A percentile compares a stretch with the other conserved stretches of the same genome.
Conservation (phyloP, 495 filamentous ascomycete genomes). For the Amphirosellinia nigrospora region DNA sequence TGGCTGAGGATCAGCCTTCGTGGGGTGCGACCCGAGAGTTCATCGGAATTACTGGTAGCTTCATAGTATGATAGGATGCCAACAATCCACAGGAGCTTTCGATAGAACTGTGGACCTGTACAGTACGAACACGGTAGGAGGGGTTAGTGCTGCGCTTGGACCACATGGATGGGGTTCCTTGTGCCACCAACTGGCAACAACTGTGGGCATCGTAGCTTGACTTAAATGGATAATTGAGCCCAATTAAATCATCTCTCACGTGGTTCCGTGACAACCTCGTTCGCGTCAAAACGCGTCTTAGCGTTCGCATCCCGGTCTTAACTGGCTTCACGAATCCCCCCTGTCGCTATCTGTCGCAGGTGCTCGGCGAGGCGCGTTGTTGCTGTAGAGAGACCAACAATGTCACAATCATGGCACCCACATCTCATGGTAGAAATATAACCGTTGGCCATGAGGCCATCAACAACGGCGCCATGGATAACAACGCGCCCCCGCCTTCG, state of each 20-base stretch:
- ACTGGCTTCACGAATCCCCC: background rate
- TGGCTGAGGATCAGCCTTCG: background rate
- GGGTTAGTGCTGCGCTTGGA: background rate
- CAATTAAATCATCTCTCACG: conserved; percentile 18
- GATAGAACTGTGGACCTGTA: no score
- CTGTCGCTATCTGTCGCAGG: background rate
- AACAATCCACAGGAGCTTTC: background rate
- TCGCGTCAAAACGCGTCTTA: conserved; percentile 26
- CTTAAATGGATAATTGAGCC: background rate
- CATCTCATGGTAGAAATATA: conserved; percentile 39
- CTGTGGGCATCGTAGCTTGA: background rate
- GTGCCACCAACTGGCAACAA: background rate
- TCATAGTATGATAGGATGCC: background rate
- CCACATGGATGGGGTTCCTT: no score
- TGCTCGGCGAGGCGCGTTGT: background rate
- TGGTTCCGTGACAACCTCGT: conserved; percentile 25
- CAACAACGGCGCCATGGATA: conserved; percentile 23
- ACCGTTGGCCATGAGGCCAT: conserved; percentile 32
- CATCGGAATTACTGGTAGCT: background rate
- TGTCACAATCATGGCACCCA: conserved; percentile 41
- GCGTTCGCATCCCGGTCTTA: background rate
- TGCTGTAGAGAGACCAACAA: background rate
- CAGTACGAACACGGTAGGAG: no score
- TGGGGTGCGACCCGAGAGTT: background rate
- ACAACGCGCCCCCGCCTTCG: conserved; percentile 61